phyloP scores from a whole-genome alignment of 129 eudicot species.

The carrot (Daucus carota) region DNA sequence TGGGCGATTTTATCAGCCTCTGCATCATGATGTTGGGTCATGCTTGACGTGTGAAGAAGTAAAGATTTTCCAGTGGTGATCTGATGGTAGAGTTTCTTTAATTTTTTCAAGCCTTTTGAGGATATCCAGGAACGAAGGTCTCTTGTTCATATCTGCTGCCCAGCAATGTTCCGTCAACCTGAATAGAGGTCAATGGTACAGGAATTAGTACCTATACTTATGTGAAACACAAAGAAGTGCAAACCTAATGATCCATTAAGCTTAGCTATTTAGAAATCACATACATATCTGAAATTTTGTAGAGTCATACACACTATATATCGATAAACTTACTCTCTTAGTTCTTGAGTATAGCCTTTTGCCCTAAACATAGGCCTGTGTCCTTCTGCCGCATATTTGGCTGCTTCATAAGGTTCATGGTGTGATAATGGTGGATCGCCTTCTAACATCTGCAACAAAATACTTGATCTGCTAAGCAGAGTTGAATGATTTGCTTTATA shows the following conservation, averaged over 20 bases:
- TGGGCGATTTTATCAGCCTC: neutral
- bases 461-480: neutral
- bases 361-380: conserved; percentile 74
- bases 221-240: neutral
- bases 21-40: neutral
- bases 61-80: conserved; percentile 74
- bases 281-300: neutral
- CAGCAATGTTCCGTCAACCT: conserved; percentile 69
- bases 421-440: conserved; percentile 81
- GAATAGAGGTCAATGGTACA: conserved; percentile 7
- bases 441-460: conserved; percentile 76
- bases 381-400: conserved; percentile 81
- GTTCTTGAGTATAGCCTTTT: conserved; percentile 51
- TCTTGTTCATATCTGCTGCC: conserved; percentile 71
- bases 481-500: conserved; percentile 1
- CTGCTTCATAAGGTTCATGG: conserved; percentile 95
- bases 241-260: neutral
- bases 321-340: conserved; percentile 65
- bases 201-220: conserved; percentile 12
- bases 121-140: conserved; percentile 80
- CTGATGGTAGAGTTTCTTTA: conserved; percentile 48
- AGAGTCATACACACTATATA: neutral
- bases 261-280: neutral
- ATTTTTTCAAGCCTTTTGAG: conserved; percentile 71
- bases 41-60: conserved; percentile 14